Conservation (phyloP, 192 early-diverging fungal species). For the Geranomyces michiganensis region DNA sequence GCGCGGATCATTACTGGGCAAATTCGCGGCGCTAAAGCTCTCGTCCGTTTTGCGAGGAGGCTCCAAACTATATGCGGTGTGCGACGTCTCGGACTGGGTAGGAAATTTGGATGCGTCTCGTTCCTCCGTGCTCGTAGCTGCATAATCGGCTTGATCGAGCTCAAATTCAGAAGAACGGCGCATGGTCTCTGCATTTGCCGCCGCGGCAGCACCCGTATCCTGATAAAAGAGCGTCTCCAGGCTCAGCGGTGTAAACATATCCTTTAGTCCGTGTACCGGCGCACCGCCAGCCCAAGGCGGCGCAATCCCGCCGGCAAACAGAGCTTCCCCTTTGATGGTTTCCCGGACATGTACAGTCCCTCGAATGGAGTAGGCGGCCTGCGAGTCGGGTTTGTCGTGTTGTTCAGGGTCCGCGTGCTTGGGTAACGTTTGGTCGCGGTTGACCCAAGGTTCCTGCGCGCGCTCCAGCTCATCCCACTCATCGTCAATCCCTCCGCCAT, state of each 20-base stretch:
- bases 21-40: neutral
- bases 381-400: neutral
- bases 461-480: slow-evolving; percentile 30
- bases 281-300: neutral
- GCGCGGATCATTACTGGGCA: neutral
- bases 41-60: neutral
- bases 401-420: neutral
- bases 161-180: neutral
- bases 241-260: slow-evolving; percentile 29
- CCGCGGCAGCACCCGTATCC: neutral
- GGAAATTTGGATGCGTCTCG: too few relatives aligned
- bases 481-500: slow-evolving; percentile 15
- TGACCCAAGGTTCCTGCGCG: slow-evolving; percentile 1
- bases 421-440: neutral
- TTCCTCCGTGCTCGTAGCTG: too few relatives aligned
- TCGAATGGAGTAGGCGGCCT: neutral
- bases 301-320: neutral
- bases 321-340: neutral
- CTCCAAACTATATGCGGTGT: neutral
- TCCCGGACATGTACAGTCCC: slow-evolving; percentile 5
- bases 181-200: neutral
- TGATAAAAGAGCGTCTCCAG: slow-evolving; percentile 28
- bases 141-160: too few relatives aligned
- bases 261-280: slow-evolving; percentile 26
- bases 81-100: too few relatives aligned